Conservation (phyloP, 495 filamentous ascomycete species). For the Hyaloscypha bicolor region DNA sequence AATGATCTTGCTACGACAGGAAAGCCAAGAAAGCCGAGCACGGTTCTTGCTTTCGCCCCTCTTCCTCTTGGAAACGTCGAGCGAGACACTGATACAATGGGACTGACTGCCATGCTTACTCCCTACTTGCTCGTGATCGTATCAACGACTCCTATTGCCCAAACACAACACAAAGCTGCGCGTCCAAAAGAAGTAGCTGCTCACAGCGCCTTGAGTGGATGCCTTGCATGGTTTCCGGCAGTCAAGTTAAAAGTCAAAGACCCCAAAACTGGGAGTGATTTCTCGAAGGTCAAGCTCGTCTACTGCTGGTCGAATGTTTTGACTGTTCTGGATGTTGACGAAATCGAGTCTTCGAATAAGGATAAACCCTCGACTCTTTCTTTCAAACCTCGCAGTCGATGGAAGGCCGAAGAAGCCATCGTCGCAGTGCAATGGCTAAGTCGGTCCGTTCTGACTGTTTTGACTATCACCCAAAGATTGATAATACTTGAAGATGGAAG, state of each 20-base stretch:
- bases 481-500: conserved; percentile 88
- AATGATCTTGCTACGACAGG: conserved; percentile 53
- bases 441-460: conserved; percentile 84
- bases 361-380: conserved; percentile 74
- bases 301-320: conserved; percentile 98
- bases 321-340: conserved; percentile 85
- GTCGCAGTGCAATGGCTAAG: conserved; percentile 97
- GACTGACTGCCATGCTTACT: conserved; percentile 92
- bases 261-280: conserved; percentile 49
- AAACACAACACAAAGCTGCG: conserved; percentile 91
- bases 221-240: conserved; percentile 95
- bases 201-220: conserved; percentile 89
- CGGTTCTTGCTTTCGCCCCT: conserved; percentile 88
- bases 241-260: conserved; percentile 85
- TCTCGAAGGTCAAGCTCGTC: conserved; percentile 83
- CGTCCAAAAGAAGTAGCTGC: conserved; percentile 87
- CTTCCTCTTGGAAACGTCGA: conserved; percentile 91
- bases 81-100: conserved; percentile 83
- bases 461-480: conserved; percentile 91
- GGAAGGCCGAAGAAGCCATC: conserved; percentile 93
- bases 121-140: conserved; percentile 95
- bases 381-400: conserved; percentile 83
- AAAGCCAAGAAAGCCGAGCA: conserved; percentile 85
- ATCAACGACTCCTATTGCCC: conserved; percentile 91
- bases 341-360: conserved; percentile 64